These are phyloP conservation scores for Eragrostis nindensis DNA, from an alignment of 176 grass and related monocot species.

Conservation along the genomic window DNA sequence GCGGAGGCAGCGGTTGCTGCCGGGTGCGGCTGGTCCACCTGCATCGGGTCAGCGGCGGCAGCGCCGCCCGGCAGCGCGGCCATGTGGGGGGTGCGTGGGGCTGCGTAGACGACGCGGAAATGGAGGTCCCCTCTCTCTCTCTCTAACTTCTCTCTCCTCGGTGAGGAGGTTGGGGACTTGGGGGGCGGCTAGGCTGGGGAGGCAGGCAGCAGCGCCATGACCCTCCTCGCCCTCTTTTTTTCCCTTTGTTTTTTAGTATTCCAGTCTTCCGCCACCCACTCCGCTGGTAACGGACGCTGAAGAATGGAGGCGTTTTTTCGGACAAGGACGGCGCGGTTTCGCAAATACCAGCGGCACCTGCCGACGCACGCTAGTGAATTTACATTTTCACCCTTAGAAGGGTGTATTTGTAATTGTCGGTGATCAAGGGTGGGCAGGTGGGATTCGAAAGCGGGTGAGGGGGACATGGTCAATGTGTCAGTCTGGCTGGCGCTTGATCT, in stretches of 20 bases:
- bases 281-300: neutral
- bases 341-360: neutral
- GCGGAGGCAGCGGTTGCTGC: constrained; percentile 1
- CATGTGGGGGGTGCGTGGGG: constrained; percentile 37
- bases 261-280: constrained; percentile 36
- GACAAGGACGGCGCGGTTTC: neutral
- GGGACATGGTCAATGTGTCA: constrained; percentile 50
- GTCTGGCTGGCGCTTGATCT: constrained; percentile 37
- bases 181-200: constrained; percentile 17
- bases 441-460: neutral
- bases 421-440: rapidly evolving
- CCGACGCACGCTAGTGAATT: rapidly evolving
- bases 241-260: constrained; percentile 32
- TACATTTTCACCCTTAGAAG: neutral
- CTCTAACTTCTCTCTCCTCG: constrained; percentile 37
- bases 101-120: constrained; percentile 1
- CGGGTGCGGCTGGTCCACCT: constrained; percentile 54
- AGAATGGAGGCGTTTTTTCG: neutral
- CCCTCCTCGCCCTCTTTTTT: neutral
- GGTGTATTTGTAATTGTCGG: rapidly evolving
- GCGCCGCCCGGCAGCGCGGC: constrained; percentile 41
- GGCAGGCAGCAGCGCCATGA: constrained; percentile 12
- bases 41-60: constrained; percentile 46
- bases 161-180: constrained; percentile 6
- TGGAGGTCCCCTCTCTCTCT: constrained; percentile 10